phyloP scores from a whole-genome alignment of 352 stramenopile genomes.

The Pythium scleroteichum region DNA sequence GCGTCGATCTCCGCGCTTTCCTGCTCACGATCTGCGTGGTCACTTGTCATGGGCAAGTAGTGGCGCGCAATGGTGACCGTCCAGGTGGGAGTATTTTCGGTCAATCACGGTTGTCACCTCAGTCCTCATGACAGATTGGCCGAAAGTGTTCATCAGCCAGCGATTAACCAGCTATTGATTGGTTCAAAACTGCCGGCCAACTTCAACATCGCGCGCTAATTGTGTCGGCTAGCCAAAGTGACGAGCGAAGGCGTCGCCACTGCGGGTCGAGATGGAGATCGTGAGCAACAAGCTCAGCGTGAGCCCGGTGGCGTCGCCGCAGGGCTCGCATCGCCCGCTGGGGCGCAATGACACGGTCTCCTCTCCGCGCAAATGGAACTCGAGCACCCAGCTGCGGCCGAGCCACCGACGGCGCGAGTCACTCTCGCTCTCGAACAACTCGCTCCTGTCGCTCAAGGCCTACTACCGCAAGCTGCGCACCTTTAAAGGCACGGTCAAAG shows the following conservation, averaged over 20 bases:
- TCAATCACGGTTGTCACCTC: too few relatives aligned
- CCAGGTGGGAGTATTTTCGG: too few relatives aligned
- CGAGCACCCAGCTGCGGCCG: constrained; percentile 6
- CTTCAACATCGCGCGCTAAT: neutral
- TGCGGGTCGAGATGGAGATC: constrained; percentile 29
- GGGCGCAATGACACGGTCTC: constrained; percentile 22
- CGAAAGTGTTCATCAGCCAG: too few relatives aligned
- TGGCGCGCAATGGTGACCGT: too few relatives aligned
- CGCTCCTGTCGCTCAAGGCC: constrained; percentile 61
- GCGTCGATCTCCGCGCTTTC: neutral
- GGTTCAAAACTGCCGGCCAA: neutral
- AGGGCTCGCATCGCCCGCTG: constrained; percentile 11
- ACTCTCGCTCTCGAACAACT: constrained; percentile 23
- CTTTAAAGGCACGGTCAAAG: constrained; percentile 69
- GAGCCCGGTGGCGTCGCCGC: neutral
- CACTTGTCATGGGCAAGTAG: too few relatives aligned
- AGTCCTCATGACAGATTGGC: too few relatives aligned
- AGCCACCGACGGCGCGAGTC: constrained; percentile 24
- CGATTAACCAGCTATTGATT: too few relatives aligned
- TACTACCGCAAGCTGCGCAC: constrained; percentile 70
- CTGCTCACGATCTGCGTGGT: neutral
- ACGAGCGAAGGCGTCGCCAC: neutral
- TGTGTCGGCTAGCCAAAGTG: neutral
- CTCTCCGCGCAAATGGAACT: constrained; percentile 35
- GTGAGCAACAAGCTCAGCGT: constrained; percentile 29